Percentiles rank a stretch among this genome's conserved stretches.
These are phyloP conservation scores for Fusarium coicis DNA, from an alignment of 2,329 filamentous ascomycete species.

Conservation along the genomic window DNA sequence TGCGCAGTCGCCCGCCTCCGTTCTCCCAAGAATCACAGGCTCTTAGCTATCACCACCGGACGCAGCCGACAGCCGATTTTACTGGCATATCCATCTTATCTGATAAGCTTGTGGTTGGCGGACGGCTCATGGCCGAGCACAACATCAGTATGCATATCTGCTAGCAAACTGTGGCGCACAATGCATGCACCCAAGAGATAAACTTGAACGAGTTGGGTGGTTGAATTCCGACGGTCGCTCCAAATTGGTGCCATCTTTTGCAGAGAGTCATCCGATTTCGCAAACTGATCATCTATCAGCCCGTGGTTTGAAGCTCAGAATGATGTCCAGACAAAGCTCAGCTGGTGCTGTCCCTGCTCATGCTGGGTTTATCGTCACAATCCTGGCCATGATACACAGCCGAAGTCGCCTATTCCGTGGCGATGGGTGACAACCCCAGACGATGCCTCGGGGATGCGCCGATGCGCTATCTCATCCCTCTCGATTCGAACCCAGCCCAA, in stretches of 20 bases:
- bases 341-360: neutral
- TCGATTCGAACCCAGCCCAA: conserved; percentile 20
- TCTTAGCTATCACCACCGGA: conserved; percentile 22
- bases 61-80: conserved; percentile 35
- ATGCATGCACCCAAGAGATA: conserved; percentile 29
- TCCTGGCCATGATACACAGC: neutral
- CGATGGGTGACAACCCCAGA: conserved; percentile 6
- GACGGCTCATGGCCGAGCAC: conserved; percentile 19
- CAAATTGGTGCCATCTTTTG: conserved; percentile 7
- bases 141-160: conserved; percentile 18
- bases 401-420: conserved; percentile 8
- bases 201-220: conserved; percentile 33
- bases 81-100: conserved; percentile 24
- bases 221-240: neutral
- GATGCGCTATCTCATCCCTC: conserved; percentile 28
- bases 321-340: neutral
- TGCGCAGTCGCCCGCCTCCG: conserved; percentile 35
- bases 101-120: conserved; percentile 25
- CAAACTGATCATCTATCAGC: neutral
- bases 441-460: conserved; percentile 5
- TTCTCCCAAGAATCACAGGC: neutral
- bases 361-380: neutral
- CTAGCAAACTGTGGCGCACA: conserved; percentile 6
- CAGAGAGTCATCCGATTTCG: neutral
- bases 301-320: neutral